Evolutionary conservation across 2,329 filamentous ascomycete genomes (phyloP).

Genomic region (Claviceps digitariae): DNA sequence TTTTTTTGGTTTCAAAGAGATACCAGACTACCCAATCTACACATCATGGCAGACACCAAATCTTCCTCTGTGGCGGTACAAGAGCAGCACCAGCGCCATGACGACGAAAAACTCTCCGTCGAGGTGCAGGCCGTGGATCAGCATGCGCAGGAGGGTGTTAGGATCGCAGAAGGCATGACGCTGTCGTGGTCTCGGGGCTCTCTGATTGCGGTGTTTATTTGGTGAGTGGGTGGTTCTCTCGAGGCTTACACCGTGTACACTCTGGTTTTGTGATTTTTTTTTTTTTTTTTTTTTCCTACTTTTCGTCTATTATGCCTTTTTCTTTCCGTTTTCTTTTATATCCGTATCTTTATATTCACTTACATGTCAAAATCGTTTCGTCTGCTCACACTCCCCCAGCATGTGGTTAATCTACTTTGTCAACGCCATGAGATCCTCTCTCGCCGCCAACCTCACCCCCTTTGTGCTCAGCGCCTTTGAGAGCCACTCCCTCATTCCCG

Average conservation of each 20-base stretch:
- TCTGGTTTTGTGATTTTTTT: background rate
- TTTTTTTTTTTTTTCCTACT: background rate
- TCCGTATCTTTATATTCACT: no score
- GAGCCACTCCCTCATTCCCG: constrained; percentile 38
- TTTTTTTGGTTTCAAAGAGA: no score
- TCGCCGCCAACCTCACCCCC: background rate
- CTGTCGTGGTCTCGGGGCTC: constrained; percentile 1
- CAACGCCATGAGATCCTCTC: constrained; percentile 3
- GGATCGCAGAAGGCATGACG: constrained; percentile 2
- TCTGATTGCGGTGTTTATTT: constrained; percentile 3
- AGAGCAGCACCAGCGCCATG: background rate
- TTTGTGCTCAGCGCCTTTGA: constrained; percentile 27
- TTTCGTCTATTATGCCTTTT: background rate
- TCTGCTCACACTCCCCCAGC: background rate
- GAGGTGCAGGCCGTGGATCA: background rate
- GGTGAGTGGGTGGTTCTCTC: background rate
- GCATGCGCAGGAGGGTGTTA: background rate
- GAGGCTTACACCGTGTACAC: no score
- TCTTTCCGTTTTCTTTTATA: background rate
- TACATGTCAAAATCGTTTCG: no score
- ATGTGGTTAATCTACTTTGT: constrained; percentile 5
- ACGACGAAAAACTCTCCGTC: background rate
- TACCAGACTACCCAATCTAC: background rate
- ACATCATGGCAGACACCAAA: background rate
- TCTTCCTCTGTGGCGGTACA: background rate